These are phyloP conservation scores for Trypanosomatidae sp. DNA, from an alignment of 208 protist genomes.

Conservation along the genomic window DNA sequence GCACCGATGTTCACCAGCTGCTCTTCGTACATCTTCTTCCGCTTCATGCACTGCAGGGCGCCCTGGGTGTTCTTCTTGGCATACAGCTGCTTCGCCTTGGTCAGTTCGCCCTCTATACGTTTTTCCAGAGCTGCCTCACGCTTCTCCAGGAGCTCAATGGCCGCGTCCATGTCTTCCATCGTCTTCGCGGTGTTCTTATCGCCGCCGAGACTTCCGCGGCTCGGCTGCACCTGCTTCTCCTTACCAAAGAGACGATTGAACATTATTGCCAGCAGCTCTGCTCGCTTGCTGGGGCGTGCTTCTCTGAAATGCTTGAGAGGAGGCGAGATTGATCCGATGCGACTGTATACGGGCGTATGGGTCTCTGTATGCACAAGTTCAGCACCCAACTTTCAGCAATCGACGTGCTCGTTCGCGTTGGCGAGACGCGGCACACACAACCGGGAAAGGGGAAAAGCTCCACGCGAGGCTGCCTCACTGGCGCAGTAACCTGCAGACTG, in stretches of 20 bases:
- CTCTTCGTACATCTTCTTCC: constrained; percentile 91
- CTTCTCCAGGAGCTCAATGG: constrained; percentile 87
- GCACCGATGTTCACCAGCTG: constrained; percentile 65
- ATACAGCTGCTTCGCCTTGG: constrained; percentile 79
- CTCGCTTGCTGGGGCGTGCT: neutral
- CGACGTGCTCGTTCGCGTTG: neutral
- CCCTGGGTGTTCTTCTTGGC: constrained; percentile 85
- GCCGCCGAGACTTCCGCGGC: constrained; percentile 15
- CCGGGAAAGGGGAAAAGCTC: too few species aligned
- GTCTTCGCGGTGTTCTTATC: constrained; percentile 28
- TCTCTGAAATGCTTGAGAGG: neutral
- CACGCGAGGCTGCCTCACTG: neutral
- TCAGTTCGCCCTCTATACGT: constrained; percentile 82
- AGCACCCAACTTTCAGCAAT: neutral
- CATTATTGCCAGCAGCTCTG: constrained; percentile 29
- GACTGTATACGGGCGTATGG: neutral
- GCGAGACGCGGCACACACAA: neutral
- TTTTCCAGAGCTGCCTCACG: constrained; percentile 82
- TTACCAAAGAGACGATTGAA: constrained; percentile 79
- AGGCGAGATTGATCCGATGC: neutral
- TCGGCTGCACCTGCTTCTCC: constrained; percentile 57
- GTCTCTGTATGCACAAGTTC: neutral
- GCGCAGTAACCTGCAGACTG: neutral
- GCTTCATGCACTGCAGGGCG: constrained; percentile 89
- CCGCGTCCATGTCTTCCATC: constrained; percentile 75